These are phyloP conservation scores for Phytopythium oedochilum DNA, from an alignment of 352 stramenopile species.

Conservation along the genomic window DNA sequence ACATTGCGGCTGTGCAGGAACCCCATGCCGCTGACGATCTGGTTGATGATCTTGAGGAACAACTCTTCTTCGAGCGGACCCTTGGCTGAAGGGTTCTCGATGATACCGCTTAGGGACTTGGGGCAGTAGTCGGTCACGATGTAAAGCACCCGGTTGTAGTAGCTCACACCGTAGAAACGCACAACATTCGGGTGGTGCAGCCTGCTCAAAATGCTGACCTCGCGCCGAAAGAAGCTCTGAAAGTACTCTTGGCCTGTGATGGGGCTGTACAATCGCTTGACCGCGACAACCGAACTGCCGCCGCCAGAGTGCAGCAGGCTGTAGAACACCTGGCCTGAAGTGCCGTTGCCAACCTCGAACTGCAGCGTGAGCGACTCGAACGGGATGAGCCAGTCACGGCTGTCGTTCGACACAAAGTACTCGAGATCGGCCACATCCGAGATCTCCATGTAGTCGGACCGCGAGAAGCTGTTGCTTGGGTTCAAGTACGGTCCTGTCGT, in stretches of 20 bases:
- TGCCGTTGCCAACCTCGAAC: constrained; percentile 82
- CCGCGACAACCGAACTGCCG: constrained; percentile 78
- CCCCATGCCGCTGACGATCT: constrained; percentile 88
- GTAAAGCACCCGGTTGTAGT: constrained; percentile 88
- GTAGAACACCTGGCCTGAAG: constrained; percentile 87
- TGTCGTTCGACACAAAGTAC: constrained; percentile 86
- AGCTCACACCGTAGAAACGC: constrained; percentile 88
- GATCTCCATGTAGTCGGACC: constrained; percentile 85
- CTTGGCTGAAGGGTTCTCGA: constrained; percentile 71
- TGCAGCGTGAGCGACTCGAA: constrained; percentile 87
- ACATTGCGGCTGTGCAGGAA: constrained; percentile 89
- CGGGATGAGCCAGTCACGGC: constrained; percentile 86
- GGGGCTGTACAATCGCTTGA: constrained; percentile 86
- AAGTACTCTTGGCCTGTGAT: constrained; percentile 88
- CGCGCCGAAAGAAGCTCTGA: constrained; percentile 86
- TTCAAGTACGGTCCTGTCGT: constrained; percentile 29
- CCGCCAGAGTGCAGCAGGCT: constrained; percentile 80
- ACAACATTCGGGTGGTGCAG: constrained; percentile 88
- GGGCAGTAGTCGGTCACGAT: constrained; percentile 90
- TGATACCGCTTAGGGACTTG: constrained; percentile 72
- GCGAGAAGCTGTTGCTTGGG: constrained; percentile 67
- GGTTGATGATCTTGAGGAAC: constrained; percentile 85
- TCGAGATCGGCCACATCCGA: constrained; percentile 83
- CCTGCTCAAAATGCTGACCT: constrained; percentile 84
- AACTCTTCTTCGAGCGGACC: constrained; percentile 61